Evolutionary conservation across 1,284 basidiomycete species (phyloP).

Genomic region (Pyrrhoderma lamaoense): DNA sequence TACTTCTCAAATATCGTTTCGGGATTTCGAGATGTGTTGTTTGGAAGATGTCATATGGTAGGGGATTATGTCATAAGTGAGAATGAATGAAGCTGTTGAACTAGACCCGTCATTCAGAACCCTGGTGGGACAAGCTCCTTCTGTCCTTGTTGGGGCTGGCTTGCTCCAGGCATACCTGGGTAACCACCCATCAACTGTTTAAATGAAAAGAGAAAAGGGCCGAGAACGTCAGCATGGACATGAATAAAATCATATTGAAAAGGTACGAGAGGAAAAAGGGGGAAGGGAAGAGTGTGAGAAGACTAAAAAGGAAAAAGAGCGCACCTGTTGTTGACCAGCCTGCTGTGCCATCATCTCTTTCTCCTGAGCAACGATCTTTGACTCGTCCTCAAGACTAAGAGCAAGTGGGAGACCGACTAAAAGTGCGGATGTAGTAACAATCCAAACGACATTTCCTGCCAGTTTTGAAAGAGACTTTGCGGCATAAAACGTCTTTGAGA

Average conservation of each 20-base stretch:
- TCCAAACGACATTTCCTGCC: slow-evolving; percentile 88
- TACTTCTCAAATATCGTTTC: too few relatives aligned
- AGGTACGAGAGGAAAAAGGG: neutral
- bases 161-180: slow-evolving; percentile 34
- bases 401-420: slow-evolving; percentile 92
- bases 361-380: slow-evolving; percentile 90
- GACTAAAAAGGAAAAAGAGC: slow-evolving; percentile 23
- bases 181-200: slow-evolving; percentile 58
- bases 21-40: too few relatives aligned
- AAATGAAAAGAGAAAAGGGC: slow-evolving; percentile 18
- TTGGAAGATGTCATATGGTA: too few relatives aligned
- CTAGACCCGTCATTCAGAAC: slow-evolving; percentile 38
- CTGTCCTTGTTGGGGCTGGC: slow-evolving; percentile 35
- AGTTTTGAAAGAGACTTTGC: slow-evolving; percentile 62
- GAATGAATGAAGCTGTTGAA: too few relatives aligned
- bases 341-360: slow-evolving; percentile 92
- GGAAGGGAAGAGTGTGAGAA: slow-evolving; percentile 6
- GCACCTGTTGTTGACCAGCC: slow-evolving; percentile 83
- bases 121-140: slow-evolving; percentile 72
- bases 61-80: neutral
- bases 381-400: slow-evolving; percentile 91
- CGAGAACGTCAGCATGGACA: slow-evolving; percentile 16
- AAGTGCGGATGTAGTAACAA: slow-evolving; percentile 89
- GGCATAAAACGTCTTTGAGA: slow-evolving; percentile 55
- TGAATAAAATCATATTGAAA: slow-evolving; percentile 9